Base-by-base conservation (phyloP, 805 yeast genomes). In the Isabelozyma rhagii region DNA sequence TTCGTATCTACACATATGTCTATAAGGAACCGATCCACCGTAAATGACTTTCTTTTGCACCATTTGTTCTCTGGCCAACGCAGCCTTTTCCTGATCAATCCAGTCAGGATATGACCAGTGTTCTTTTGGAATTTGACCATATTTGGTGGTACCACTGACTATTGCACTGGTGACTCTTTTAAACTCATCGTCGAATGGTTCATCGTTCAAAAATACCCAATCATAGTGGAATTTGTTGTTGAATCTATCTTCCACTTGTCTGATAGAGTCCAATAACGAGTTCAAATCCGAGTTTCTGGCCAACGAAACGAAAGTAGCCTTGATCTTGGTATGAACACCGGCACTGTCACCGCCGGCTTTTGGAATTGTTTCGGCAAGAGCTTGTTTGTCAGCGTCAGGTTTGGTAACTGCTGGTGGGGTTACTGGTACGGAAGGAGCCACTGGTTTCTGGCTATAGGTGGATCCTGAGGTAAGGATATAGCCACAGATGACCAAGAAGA, bases 121-220 rank as follows among this genome's bases (percentile, higher is more conserved):
- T 50, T 86, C 90, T 46, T 77, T 73, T n/a, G 93, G 94, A 58
- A 93, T 85, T 43, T 78, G 50, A 44, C 96, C 98, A 61, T 84
- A 94, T 55, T 83, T 78, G 45, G 92, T 83, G 6, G 66, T 77
- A 55, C 98, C 98, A 34, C 92, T 83, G 13, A 84, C 83, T 61
- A 90, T 69, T 10, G 87, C 78, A 1, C 80, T 54, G 11, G 96
- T 87, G 28, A 82, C 78, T 27, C 71, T 69, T 59, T 82, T 89
- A 68, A 94, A 93, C 59, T 89, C 94, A 2, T 89, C 91, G 46
- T 82, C 76, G 70, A 93, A 94, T 44, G 79, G 85, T 50, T 84
- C 90, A 65, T 93, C 97, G 67, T 93, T 93, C 59, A 93, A 76
- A 67, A 93, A 94, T 27, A 91, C 94, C 97, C 98, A 93, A 59